Evolutionary conservation across 2,329 filamentous ascomycete species (phyloP).

Genomic region (Penicillium capsulatum): DNA sequence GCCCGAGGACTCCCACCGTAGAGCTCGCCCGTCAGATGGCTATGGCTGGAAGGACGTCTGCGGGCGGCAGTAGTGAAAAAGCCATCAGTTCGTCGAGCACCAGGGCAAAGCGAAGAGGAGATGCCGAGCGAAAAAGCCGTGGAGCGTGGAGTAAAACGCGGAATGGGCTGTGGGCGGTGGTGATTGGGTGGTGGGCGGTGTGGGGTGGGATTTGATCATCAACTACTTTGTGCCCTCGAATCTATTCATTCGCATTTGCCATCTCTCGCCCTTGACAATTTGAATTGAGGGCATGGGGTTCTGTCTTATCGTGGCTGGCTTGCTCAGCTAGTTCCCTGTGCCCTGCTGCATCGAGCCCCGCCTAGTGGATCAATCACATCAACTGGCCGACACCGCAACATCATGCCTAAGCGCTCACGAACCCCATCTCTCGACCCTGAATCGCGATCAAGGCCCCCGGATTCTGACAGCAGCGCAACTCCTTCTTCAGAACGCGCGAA

Average conservation of each 20-base stretch:
- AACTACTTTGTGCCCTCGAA: no score
- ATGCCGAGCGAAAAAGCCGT: slow-evolving; percentile 5
- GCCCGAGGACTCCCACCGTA: slow-evolving; percentile 48
- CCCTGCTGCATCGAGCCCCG: slow-evolving; percentile 13
- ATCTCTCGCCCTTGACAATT: no score
- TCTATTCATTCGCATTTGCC: no score
- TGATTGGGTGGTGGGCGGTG: slow-evolving; percentile 4
- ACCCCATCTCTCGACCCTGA: slow-evolving; percentile 38
- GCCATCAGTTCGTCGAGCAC: slow-evolving; percentile 46
- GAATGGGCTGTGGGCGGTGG: slow-evolving; percentile 8
- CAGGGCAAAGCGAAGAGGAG: neutral
- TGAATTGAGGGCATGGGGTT: no score
- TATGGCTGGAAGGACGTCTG: slow-evolving; percentile 50
- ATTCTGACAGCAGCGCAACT: slow-evolving; percentile 22
- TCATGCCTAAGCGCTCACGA: slow-evolving; percentile 60
- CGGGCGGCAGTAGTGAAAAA: slow-evolving; percentile 48
- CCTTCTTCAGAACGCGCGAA: slow-evolving; percentile 44
- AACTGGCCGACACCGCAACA: slow-evolving; percentile 13
- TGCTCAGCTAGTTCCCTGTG: slow-evolving; percentile 3
- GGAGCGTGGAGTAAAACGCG: slow-evolving; percentile 16
- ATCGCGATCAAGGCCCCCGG: slow-evolving; percentile 24
- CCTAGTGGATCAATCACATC: slow-evolving; percentile 24
- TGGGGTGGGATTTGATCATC: neutral
- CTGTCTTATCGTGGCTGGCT: neutral
- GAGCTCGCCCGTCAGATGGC: slow-evolving; percentile 55